A percentile compares a stretch with the other conserved stretches of the same genome.
These are phyloP conservation scores for Penicillium maclennaniae DNA, from an alignment of 495 filamentous ascomycete species.

Conservation along the genomic window DNA sequence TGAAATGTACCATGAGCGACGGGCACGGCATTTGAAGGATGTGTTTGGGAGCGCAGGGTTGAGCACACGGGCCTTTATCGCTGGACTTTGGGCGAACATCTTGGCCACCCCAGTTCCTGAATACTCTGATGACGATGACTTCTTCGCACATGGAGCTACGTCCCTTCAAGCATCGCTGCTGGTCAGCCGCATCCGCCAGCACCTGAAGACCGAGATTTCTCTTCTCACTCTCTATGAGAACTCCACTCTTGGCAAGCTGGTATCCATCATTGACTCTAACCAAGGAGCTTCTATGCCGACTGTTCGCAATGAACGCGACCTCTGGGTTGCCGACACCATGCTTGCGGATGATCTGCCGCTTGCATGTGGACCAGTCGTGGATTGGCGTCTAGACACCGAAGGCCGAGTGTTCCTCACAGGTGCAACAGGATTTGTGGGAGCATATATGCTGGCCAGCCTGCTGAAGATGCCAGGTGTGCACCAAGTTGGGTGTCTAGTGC, in stretches of 20 bases:
- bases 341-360: conserved; percentile 4
- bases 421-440: conserved; percentile 75
- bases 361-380: neutral
- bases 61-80: neutral
- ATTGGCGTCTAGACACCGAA: conserved; percentile 13
- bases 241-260: neutral
- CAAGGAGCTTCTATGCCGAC: neutral
- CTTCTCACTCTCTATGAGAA: conserved; percentile 11
- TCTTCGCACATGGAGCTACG: conserved; percentile 10
- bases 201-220: neutral
- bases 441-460: conserved; percentile 22
- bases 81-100: too few species aligned
- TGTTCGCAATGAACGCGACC: conserved; percentile 4
- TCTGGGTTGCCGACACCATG: conserved; percentile 7
- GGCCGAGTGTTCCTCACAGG: conserved; percentile 56
- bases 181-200: conserved; percentile 3
- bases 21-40: too few species aligned
- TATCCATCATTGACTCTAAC: neutral
- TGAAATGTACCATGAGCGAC: too few species aligned
- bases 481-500: conserved; percentile 7
- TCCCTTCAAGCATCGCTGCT: conserved; percentile 8
- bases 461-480: conserved; percentile 2
- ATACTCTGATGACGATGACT: conserved; percentile 1
- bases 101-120: neutral
- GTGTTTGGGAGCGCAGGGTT: too few species aligned